Conservation (phyloP, 345 rosid genomes). For the Linum trigynum region DNA sequence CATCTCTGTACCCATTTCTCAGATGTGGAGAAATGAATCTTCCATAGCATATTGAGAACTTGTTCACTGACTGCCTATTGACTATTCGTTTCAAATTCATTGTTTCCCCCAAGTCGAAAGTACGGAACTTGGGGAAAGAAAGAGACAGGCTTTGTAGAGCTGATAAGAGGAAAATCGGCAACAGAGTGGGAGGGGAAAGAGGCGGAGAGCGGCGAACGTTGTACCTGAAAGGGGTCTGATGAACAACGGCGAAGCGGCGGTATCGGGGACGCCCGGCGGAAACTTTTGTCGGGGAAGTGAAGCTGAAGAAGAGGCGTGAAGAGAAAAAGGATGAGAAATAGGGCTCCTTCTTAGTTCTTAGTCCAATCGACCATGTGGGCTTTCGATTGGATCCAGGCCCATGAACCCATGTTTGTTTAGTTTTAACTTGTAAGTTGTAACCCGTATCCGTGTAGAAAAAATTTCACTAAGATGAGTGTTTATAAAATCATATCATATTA, state of each 20-base stretch:
- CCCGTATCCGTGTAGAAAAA: too few relatives aligned
- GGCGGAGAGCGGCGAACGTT: neutral
- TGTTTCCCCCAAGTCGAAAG: conserved; percentile 1
- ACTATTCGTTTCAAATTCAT: conserved; percentile 14
- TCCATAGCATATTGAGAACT: conserved; percentile 9
- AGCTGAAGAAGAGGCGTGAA: neutral
- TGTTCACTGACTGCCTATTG: conserved; percentile 9
- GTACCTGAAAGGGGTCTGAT: neutral
- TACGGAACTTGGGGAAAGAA: neutral
- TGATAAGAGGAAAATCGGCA: neutral
- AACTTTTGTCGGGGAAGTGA: neutral
- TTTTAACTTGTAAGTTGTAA: too few relatives aligned
- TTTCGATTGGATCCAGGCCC: too few relatives aligned
- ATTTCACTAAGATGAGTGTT: too few relatives aligned
- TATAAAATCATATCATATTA: too few relatives aligned
- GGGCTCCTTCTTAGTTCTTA: too few relatives aligned
- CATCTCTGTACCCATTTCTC: neutral
- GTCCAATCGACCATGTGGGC: too few relatives aligned
- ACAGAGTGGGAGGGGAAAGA: neutral
- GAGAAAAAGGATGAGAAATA: neutral
- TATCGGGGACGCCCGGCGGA: too few relatives aligned
- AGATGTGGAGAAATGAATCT: conserved; percentile 1
- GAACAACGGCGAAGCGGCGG: neutral
- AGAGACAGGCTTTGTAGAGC: neutral
- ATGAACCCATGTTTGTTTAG: too few relatives aligned